Evolutionary conservation across 2,329 filamentous ascomycete species (phyloP).

Genomic region (Escovopsis weberi): DNA sequence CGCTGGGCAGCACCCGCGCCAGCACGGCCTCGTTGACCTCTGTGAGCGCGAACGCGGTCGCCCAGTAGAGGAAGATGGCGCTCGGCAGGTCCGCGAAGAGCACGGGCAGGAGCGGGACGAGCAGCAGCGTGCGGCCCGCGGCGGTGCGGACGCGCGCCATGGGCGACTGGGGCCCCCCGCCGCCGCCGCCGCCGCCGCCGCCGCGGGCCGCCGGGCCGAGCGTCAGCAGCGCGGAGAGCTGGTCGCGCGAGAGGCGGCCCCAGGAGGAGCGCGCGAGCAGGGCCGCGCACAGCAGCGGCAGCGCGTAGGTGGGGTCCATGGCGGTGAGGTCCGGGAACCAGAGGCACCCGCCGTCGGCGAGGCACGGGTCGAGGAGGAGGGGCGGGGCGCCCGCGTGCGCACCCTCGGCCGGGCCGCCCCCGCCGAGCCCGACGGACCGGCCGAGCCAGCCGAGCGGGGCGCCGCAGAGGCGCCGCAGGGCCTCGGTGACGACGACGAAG

Average conservation of each 20-base stretch:
- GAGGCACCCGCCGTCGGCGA: slow-evolving; percentile 35
- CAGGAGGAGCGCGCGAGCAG: slow-evolving; percentile 16
- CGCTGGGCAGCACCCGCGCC: slow-evolving; percentile 9
- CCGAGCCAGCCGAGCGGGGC: slow-evolving; percentile 18
- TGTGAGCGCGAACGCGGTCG: slow-evolving; percentile 20
- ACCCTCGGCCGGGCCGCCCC: slow-evolving; percentile 8
- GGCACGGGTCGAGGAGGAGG: slow-evolving; percentile 20
- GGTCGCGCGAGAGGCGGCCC: slow-evolving; percentile 15
- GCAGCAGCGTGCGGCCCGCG: slow-evolving; percentile 17
- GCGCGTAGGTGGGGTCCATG: slow-evolving; percentile 34
- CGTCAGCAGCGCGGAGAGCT: slow-evolving; percentile 14
- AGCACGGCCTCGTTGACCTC: slow-evolving; percentile 20
- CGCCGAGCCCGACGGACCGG: slow-evolving; percentile 15
- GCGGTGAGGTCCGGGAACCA: slow-evolving; percentile 42
- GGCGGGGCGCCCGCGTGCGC: slow-evolving; percentile 13
- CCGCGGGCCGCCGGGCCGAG: slow-evolving; percentile 6
- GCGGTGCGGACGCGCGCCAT: slow-evolving; percentile 12
- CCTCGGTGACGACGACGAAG: slow-evolving; percentile 37
- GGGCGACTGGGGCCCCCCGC: slow-evolving; percentile 5
- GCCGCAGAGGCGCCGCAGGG: slow-evolving; percentile 30
- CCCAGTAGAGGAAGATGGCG: slow-evolving; percentile 28
- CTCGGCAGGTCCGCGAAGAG: slow-evolving; percentile 22
- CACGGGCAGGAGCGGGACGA: slow-evolving; percentile 20
- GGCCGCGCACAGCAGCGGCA: slow-evolving; percentile 26
- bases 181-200: too few relatives aligned